A percentile compares a stretch with the other conserved stretches of the same genome.
Evolutionary conservation across 129 eudicot species (phyloP).

Genomic region (Tagetes patula): DNA sequence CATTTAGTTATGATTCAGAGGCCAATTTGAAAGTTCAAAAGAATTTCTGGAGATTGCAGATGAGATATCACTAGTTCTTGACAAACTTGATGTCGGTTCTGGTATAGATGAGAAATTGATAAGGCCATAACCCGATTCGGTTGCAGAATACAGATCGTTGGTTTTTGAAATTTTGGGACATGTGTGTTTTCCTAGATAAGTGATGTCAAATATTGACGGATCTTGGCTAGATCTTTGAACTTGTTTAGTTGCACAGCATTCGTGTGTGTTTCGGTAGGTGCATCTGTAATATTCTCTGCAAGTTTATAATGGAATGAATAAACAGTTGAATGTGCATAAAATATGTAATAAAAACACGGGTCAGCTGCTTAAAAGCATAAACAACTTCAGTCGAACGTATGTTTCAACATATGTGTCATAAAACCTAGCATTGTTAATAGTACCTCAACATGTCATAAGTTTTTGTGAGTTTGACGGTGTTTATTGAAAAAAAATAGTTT

Average conservation of each 20-base stretch:
- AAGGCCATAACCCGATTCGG: slow-evolving; percentile 33
- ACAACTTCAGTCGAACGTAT: not conserved
- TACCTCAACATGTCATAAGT: not conserved
- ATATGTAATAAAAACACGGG: not conserved
- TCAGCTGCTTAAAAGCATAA: not conserved
- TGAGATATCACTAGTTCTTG: slow-evolving; percentile 23
- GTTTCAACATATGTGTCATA: not conserved
- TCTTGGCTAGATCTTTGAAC: slow-evolving; percentile 39
- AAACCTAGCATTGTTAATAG: not conserved
- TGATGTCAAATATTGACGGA: slow-evolving; percentile 33
- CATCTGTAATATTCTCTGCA: slow-evolving; percentile 44
- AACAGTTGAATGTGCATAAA: not conserved
- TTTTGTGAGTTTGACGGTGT: not conserved
- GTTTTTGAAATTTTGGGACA: slow-evolving; percentile 38
- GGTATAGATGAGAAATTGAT: slow-evolving; percentile 31
- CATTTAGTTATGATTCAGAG: slow-evolving; percentile 32
- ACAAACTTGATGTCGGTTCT: slow-evolving; percentile 15
- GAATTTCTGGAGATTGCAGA: slow-evolving; percentile 31
- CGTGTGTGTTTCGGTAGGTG: slow-evolving; percentile 40
- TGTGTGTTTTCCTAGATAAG: slow-evolving; percentile 38
- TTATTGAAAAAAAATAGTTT: not conserved
- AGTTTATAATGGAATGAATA: slow-evolving; percentile 5
- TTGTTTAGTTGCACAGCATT: slow-evolving; percentile 41
- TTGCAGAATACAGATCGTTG: slow-evolving; percentile 26
- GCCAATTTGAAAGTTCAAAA: slow-evolving; percentile 39